These are phyloP conservation scores for Monilinia fructigena DNA, from an alignment of 2,329 filamentous ascomycete species.

Conservation along the genomic window DNA sequence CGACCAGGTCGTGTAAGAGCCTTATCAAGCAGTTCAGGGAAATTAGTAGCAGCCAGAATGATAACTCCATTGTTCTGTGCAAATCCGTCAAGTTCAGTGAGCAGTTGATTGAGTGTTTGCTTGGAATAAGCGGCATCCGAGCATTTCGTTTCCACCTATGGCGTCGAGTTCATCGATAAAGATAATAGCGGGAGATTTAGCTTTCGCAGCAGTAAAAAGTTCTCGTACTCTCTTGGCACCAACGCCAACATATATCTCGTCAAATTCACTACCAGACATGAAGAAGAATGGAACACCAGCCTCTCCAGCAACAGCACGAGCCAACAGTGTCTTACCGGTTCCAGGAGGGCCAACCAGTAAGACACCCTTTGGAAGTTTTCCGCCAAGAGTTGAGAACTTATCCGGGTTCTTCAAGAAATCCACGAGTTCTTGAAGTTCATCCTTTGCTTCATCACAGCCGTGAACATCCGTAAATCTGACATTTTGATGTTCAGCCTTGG, in stretches of 20 bases:
- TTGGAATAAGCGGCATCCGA: conserved; percentile 93
- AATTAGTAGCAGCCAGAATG: conserved; percentile 94
- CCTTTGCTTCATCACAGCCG: conserved; percentile 96
- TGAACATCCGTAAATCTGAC: conserved; percentile 92
- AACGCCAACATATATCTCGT: conserved; percentile 97
- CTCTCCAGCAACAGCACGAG: conserved; percentile 92
- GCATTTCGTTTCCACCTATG: conserved; percentile 90
- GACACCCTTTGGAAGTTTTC: conserved; percentile 95
- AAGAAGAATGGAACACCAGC: conserved; percentile 99
- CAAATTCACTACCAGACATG: conserved; percentile 99
- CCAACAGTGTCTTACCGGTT: conserved; percentile 95
- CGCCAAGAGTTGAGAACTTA: conserved; percentile 88
- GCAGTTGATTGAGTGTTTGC: conserved; percentile 93
- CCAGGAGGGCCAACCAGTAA: conserved; percentile 92
- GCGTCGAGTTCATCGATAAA: conserved; percentile 95
- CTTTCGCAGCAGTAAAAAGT: conserved; percentile 77
- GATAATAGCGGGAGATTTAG: conserved; percentile 87
- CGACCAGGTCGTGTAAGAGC: conserved; percentile 90
- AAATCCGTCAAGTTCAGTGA: conserved; percentile 96
- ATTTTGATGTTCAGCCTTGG: conserved; percentile 88
- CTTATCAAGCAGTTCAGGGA: conserved; percentile 91
- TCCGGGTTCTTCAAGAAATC: conserved; percentile 94
- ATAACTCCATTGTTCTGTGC: conserved; percentile 93
- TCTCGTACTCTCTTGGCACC: conserved; percentile 95
- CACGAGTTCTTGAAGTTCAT: conserved; percentile 94